Evolutionary conservation across 2,329 filamentous ascomycete genomes (phyloP).

Genomic region (Pseudogymnoascus sp.): DNA sequence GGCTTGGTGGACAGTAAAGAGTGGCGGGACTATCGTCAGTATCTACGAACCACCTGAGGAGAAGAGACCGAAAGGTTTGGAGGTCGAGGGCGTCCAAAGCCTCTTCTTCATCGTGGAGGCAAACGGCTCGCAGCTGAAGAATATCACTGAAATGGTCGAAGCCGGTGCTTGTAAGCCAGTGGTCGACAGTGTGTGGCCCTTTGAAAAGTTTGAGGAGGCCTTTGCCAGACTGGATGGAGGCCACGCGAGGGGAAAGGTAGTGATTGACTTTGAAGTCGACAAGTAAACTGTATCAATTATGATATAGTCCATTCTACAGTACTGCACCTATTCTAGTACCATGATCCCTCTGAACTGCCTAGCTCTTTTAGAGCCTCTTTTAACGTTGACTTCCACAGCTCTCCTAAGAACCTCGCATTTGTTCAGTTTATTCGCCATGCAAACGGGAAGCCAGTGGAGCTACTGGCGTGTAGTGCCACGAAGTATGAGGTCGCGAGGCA

Average conservation of each 20-base stretch:
- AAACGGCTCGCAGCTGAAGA: conserved; percentile 29
- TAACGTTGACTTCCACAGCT: too few species aligned
- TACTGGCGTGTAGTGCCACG: too few species aligned
- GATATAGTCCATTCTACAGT: too few species aligned
- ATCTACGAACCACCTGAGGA: conserved; percentile 33
- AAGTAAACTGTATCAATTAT: conserved; percentile 3
- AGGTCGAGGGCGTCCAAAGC: conserved; percentile 26
- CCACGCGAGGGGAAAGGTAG: conserved; percentile 37
- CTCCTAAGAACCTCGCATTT: too few species aligned
- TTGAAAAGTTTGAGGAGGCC: conserved; percentile 34
- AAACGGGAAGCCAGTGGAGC: too few species aligned
- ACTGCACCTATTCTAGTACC: too few species aligned
- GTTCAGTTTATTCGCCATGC: too few species aligned
- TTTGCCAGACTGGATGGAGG: conserved; percentile 34
- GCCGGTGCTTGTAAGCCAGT: conserved; percentile 29
- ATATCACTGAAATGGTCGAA: conserved; percentile 35
- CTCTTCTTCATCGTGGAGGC: conserved; percentile 38
- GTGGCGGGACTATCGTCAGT: conserved; percentile 32
- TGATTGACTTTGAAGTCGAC: conserved; percentile 26
- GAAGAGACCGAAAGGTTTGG: conserved; percentile 26
- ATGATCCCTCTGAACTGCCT: too few species aligned
- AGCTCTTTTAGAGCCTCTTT: too few species aligned
- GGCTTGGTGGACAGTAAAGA: conserved; percentile 36
- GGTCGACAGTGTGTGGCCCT: conserved; percentile 36
- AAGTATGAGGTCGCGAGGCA: too few species aligned